A percentile compares a stretch with the other conserved stretches of the same genome.
These are phyloP conservation scores for Beta lomatogona DNA, from an alignment of 179 eudicot genomes.

Conservation along the genomic window DNA sequence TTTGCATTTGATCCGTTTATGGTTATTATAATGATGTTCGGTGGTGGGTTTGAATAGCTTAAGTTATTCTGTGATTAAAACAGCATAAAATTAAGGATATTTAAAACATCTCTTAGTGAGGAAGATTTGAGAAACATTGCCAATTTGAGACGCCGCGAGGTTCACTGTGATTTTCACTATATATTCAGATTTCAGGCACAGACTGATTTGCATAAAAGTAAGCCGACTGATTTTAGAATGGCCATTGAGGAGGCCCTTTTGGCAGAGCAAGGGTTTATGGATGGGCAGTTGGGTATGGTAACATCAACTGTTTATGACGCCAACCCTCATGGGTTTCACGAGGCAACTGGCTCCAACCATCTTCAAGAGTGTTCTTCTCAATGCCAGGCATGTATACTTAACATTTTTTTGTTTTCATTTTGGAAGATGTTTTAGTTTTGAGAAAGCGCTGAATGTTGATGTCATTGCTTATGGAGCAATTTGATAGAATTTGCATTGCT, in stretches of 20 bases:
- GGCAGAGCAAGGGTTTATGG: conserved; percentile 69
- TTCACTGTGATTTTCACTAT: conserved; percentile 12
- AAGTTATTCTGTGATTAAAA: conserved; percentile 1
- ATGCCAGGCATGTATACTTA: conserved; percentile 50
- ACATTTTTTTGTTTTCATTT: background rate
- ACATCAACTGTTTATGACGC: conserved; percentile 35
- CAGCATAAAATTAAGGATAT: background rate
- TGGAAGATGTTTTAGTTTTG: background rate
- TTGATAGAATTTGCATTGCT: background rate
- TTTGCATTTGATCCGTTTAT: background rate
- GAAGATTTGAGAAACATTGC: background rate
- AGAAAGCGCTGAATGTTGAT: background rate
- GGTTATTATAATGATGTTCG: background rate
- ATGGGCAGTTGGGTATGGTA: conserved; percentile 38
- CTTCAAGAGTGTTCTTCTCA: conserved; percentile 38
- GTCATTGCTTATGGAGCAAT: background rate
- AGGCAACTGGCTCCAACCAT: conserved; percentile 56
- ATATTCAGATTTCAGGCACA: conserved; percentile 82
- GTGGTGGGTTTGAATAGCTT: background rate
- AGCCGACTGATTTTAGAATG: conserved; percentile 72
- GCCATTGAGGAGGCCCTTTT: conserved; percentile 91
- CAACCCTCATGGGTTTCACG: conserved; percentile 42
- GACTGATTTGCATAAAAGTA: conserved; percentile 88
- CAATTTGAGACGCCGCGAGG: background rate
- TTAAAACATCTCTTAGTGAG: background rate